Evolutionary conservation across 805 yeast genomes (phyloP).

Genomic region (Spathaspora boniae): DNA sequence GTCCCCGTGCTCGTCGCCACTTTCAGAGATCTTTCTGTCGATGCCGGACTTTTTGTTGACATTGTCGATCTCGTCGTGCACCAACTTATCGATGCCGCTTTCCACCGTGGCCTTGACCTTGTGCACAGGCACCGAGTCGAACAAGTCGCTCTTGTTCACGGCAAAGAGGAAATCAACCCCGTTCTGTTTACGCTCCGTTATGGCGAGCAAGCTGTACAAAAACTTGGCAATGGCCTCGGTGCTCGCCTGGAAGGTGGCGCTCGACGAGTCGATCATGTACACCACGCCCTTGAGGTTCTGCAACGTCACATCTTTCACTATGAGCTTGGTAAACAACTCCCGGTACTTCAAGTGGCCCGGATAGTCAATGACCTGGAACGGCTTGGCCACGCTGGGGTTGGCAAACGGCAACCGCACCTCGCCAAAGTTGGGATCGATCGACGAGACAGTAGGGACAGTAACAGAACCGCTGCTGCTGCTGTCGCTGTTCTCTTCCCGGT

Average conservation of each 20-base stretch:
- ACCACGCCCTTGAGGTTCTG: constrained; percentile 60
- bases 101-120: constrained; percentile 62
- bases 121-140: constrained; percentile 70
- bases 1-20: constrained; percentile 34
- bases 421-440: constrained; percentile 34
- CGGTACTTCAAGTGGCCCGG: constrained; percentile 87
- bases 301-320: constrained; percentile 37
- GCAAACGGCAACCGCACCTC: constrained; percentile 32
- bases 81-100: constrained; percentile 55
- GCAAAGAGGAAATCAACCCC: constrained; percentile 77
- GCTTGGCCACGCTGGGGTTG: constrained; percentile 32
- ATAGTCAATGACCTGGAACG: constrained; percentile 60
- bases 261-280: constrained; percentile 74
- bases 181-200: constrained; percentile 60
- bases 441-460: constrained; percentile 30
- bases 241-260: constrained; percentile 44
- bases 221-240: constrained; percentile 50
- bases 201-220: constrained; percentile 54
- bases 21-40: constrained; percentile 47
- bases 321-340: constrained; percentile 49
- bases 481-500: constrained; percentile 12
- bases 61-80: constrained; percentile 40
- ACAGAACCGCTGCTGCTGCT: too few species aligned
- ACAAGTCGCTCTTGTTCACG: constrained; percentile 81
- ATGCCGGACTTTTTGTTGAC: constrained; percentile 34